Percentiles rank a stretch among this genome's conserved stretches.
These are phyloP conservation scores for Yamadazyma kitorensis DNA, from an alignment of 805 yeast genomes.

Conservation along the genomic window DNA sequence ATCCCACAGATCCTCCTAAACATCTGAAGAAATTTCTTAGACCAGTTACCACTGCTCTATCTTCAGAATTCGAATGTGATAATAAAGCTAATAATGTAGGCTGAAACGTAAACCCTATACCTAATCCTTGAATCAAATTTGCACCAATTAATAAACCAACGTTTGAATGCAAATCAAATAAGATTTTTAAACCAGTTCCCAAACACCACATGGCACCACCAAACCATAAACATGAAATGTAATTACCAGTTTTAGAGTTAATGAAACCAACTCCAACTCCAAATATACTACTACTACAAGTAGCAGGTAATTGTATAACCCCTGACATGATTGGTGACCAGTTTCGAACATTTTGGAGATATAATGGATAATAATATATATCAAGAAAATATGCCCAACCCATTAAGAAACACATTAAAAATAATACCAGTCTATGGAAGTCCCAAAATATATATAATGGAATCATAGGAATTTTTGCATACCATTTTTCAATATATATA, in stretches of 20 bases:
- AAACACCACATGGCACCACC: slow-evolving; percentile 45
- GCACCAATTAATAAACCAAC: slow-evolving; percentile 27
- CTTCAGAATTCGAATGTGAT: slow-evolving; percentile 34
- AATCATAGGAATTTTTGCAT: slow-evolving; percentile 52
- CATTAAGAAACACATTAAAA: slow-evolving; percentile 41
- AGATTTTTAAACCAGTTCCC: slow-evolving; percentile 38
- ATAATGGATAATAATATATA: slow-evolving; percentile 39
- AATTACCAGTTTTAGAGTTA: slow-evolving; percentile 43
- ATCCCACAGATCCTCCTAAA: slow-evolving; percentile 35
- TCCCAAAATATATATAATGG: slow-evolving; percentile 37
- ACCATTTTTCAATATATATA: slow-evolving; percentile 46
- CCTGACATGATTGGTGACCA: slow-evolving; percentile 11
- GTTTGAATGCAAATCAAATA: slow-evolving; percentile 25
- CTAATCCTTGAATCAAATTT: slow-evolving; percentile 25
- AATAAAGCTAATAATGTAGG: slow-evolving; percentile 56
- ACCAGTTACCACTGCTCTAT: slow-evolving; percentile 34
- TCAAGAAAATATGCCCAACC: slow-evolving; percentile 50
- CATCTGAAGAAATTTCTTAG: slow-evolving; percentile 32
- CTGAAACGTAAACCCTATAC: slow-evolving; percentile 54
- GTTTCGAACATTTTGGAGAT: slow-evolving; percentile 32
- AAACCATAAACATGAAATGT: slow-evolving; percentile 35
- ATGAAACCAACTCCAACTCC: slow-evolving; percentile 38
- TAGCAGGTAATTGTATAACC: slow-evolving; percentile 10
- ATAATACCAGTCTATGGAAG: slow-evolving; percentile 34
- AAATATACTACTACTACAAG: slow-evolving; percentile 13